Evolutionary conservation across 768 basidiomycete genomes (phyloP), one percentile per base, ranked within the genome.

Genomic region (Collybia sp.): DNA sequence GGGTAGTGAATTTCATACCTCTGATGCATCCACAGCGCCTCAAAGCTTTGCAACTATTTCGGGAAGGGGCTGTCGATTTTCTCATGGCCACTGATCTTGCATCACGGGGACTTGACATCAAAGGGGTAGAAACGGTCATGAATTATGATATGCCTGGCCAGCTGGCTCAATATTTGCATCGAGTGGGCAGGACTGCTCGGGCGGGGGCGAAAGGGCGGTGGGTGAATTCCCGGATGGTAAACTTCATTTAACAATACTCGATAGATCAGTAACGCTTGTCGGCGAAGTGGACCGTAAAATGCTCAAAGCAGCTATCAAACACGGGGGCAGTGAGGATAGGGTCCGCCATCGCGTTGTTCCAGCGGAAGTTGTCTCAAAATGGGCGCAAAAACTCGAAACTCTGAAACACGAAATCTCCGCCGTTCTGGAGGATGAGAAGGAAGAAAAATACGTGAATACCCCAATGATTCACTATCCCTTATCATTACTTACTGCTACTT

Each of bases 121-220:
- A 94, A 61, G 94, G 94, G 12, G 85, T 97, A 18, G 91, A 98
- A 60, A 93, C 93, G 2, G 92, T 99, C 51, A 93, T 99, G 63
- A 99, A 99, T 65, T 98, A 94, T 61, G 96, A 99, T 62, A 96
- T 98, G 95, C 96, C 96, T 9, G 77, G 80, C 15, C 88, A 93
- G 58, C 70, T 97, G 30, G 82, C 89, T 6, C 93, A 93, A 57
- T 99, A 99, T 66, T 77, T 97, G 30, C 96, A 99, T 63, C 88
- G 96, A 48, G 95, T 98, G 17, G 96, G 96, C 55, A 80, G 96
- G 60, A 99, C 96, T 41, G 96, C 96, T 20, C 85, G 96, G 60
- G 95, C 96, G 3, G 96, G 96, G 5, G 80, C 78, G 54, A 86
- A 85, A 59, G 96, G 96, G 65, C 80, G 94, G 90, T 92, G 53